These are phyloP conservation scores for Pouteria glomerata DNA, from an alignment of 148 eudicot species.

Conservation along the genomic window DNA sequence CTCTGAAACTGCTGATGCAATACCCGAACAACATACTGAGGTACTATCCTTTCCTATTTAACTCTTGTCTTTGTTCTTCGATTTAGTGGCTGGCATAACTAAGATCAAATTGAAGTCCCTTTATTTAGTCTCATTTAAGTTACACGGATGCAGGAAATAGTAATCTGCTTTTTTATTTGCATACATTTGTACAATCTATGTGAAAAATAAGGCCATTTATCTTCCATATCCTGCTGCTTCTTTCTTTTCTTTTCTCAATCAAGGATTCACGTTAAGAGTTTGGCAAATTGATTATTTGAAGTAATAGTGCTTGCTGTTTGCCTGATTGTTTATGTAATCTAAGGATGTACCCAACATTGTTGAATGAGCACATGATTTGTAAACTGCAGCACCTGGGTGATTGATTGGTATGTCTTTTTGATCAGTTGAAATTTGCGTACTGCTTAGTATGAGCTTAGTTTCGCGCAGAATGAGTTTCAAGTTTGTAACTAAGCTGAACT, in stretches of 20 bases:
- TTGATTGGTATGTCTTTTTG: not conserved
- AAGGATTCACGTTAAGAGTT: too few relatives aligned
- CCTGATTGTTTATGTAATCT: not conserved
- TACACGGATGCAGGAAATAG: conserved; percentile 5
- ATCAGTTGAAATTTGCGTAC: not conserved
- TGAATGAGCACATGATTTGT: not conserved
- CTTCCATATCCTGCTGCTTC: too few relatives aligned
- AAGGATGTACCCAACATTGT: not conserved
- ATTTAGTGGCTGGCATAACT: not conserved
- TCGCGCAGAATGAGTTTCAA: not conserved
- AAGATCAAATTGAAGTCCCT: conserved; percentile 1
- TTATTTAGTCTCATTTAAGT: conserved; percentile 3
- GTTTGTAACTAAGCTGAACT: not conserved
- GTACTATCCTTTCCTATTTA: conserved; percentile 16
- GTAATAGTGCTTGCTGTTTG: not conserved
- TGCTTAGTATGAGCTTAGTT: not conserved
- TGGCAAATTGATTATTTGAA: not conserved
- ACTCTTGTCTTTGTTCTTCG: not conserved
- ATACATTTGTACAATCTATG: not conserved
- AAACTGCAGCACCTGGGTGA: not conserved
- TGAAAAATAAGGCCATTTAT: too few relatives aligned
- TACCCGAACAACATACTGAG: conserved; percentile 27
- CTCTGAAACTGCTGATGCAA: conserved; percentile 17
- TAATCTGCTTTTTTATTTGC: not conserved
- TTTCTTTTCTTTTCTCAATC: too few relatives aligned